Percentiles rank a stretch among this genome's conserved stretches.
phyloP scores from a whole-genome alignment of 2,329 filamentous ascomycete genomes.

The Ophiostoma fasciatum region DNA sequence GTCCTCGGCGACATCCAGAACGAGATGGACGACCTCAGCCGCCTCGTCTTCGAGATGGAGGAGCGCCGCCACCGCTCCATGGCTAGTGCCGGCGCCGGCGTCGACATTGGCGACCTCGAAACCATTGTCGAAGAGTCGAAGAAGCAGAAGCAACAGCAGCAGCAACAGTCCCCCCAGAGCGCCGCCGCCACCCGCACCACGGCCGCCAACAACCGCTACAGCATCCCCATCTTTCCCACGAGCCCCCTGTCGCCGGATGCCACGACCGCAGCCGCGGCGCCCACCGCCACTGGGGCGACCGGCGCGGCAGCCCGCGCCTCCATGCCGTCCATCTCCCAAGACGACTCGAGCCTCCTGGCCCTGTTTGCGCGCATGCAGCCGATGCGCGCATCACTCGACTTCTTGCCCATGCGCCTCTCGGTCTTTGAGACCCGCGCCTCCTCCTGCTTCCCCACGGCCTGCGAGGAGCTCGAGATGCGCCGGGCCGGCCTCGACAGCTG shows the following conservation, averaged over 20 bases:
- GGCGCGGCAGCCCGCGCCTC: too few relatives aligned
- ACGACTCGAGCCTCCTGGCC: constrained; percentile 77
- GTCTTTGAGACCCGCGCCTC: constrained; percentile 72
- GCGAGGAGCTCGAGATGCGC: constrained; percentile 70
- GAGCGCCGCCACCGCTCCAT: constrained; percentile 77
- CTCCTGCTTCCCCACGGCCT: constrained; percentile 73
- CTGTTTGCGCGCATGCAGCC: constrained; percentile 94
- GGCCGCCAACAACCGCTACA: constrained; percentile 48
- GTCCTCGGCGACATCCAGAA: constrained; percentile 86
- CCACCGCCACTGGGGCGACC: too few relatives aligned
- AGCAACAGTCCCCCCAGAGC: neutral
- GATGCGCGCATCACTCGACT: constrained; percentile 80
- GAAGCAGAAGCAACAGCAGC: constrained; percentile 21
- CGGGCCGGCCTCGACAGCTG: constrained; percentile 61
- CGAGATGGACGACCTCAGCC: constrained; percentile 47
- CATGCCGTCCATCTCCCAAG: constrained; percentile 45
- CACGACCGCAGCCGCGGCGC: neutral
- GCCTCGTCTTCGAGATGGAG: constrained; percentile 93
- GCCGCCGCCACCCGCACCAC: constrained; percentile 28
- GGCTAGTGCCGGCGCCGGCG: constrained; percentile 24
- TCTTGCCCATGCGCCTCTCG: constrained; percentile 84
- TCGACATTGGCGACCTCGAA: constrained; percentile 77
- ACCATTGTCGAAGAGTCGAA: constrained; percentile 87
- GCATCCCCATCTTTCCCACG: constrained; percentile 47
- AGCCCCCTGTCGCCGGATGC: constrained; percentile 43